A percentile compares a stretch with the other conserved stretches of the same genome.
These are phyloP conservation scores for Alternaria metachromatica DNA, from an alignment of 2,329 filamentous ascomycete genomes.

Conservation along the genomic window DNA sequence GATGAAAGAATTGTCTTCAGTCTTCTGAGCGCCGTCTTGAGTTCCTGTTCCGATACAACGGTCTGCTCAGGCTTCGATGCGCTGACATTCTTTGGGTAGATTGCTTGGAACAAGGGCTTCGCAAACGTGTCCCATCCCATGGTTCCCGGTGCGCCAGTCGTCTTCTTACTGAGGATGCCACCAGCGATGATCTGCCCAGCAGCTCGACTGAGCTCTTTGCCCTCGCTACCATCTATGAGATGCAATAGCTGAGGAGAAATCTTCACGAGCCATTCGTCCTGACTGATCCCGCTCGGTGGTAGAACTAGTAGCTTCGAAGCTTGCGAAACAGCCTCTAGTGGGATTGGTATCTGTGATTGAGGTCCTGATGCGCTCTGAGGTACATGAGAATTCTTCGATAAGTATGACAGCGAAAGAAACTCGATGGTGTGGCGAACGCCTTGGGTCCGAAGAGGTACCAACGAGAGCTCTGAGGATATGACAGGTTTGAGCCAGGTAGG, in stretches of 20 bases:
- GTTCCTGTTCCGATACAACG: constrained; percentile 57
- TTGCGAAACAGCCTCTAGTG: constrained; percentile 70
- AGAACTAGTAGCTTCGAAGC: constrained; percentile 67
- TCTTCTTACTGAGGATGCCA: constrained; percentile 69
- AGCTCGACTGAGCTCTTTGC: constrained; percentile 64
- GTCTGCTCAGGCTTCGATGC: constrained; percentile 46
- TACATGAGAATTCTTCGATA: constrained; percentile 56
- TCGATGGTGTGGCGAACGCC: constrained; percentile 73
- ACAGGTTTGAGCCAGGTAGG: constrained; percentile 66
- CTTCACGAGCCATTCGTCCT: constrained; percentile 66
- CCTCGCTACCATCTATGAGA: constrained; percentile 67
- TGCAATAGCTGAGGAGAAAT: constrained; percentile 67
- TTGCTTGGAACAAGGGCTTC: constrained; percentile 61
- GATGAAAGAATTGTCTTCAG: constrained; percentile 65
- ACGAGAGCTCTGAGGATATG: constrained; percentile 64
- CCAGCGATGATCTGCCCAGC: constrained; percentile 69
- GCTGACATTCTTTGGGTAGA: constrained; percentile 54
- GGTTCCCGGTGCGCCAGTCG: constrained; percentile 68
- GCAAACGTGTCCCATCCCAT: constrained; percentile 68
- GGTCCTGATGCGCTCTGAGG: constrained; percentile 33
- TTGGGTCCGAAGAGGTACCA: constrained; percentile 65
- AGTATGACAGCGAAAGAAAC: constrained; percentile 73
- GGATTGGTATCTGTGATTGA: constrained; percentile 63
- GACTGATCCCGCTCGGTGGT: constrained; percentile 61
- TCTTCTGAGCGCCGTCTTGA: constrained; percentile 62